Percentiles rank a stretch among this genome's conserved stretches.
phyloP scores from a whole-genome alignment of 805 yeast genomes.

The Saccharomycopsis synnaedendra region DNA sequence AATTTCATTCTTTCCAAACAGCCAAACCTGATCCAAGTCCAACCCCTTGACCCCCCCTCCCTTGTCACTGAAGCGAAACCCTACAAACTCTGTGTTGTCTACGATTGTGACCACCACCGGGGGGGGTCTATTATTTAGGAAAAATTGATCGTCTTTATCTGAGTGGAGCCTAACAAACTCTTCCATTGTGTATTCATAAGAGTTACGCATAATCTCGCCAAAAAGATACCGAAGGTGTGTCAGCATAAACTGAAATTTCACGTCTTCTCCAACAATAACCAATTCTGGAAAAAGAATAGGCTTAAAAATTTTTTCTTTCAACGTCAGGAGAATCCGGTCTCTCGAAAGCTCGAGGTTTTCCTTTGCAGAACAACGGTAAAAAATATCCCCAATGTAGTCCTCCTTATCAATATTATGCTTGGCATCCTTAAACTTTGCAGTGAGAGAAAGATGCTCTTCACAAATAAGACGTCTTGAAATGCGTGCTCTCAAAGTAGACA shows the following conservation, averaged over 20 bases:
- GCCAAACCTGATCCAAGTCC: slow-evolving; percentile 53
- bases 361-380: slow-evolving; percentile 63
- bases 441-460: slow-evolving; percentile 80
- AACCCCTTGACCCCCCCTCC: slow-evolving; percentile 80
- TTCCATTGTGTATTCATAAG: slow-evolving; percentile 69
- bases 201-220: slow-evolving; percentile 80
- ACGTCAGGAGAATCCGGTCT: slow-evolving; percentile 25
- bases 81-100: slow-evolving; percentile 44
- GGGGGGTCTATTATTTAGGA: slow-evolving; percentile 34
- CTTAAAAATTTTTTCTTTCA: slow-evolving; percentile 19
- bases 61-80: slow-evolving; percentile 73
- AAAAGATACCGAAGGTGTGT: slow-evolving; percentile 79
- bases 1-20: slow-evolving; percentile 66
- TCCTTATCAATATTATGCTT: slow-evolving; percentile 25
- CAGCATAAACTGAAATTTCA: slow-evolving; percentile 71
- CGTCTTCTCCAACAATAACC: slow-evolving; percentile 57
- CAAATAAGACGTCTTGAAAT: slow-evolving; percentile 83
- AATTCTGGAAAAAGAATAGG: slow-evolving; percentile 59
- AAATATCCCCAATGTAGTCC: slow-evolving; percentile 65
- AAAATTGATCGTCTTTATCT: slow-evolving; percentile 11
- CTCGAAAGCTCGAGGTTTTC: slow-evolving; percentile 53
- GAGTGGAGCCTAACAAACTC: slow-evolving; percentile 21
- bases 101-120: slow-evolving; percentile 73
- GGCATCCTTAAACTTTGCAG: slow-evolving; percentile 41
- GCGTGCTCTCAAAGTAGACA: slow-evolving; percentile 71